phyloP scores from a whole-genome alignment of 2,329 filamentous ascomycete species.

The Xylariaceae sp. region DNA sequence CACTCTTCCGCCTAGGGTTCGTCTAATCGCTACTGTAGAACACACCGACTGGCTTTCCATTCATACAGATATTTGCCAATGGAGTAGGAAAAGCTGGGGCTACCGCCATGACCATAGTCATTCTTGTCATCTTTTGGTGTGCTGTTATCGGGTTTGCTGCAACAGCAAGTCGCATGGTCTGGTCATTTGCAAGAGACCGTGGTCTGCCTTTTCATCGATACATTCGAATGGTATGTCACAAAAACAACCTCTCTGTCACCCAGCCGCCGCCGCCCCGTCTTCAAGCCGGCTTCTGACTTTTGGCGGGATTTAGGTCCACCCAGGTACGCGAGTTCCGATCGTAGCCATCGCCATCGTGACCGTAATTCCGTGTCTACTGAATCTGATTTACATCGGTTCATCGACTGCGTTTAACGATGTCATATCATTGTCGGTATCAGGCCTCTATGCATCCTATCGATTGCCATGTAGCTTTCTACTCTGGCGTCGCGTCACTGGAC shows the following conservation, averaged over 20 bases:
- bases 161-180: conserved; percentile 15
- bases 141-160: conserved; percentile 16
- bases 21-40: conserved; percentile 13
- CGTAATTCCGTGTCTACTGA: conserved; percentile 7
- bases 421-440: conserved; percentile 11
- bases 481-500: conserved; percentile 12
- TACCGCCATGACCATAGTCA: conserved; percentile 16
- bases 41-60: conserved; percentile 17
- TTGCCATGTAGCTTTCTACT: conserved; percentile 11
- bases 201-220: conserved; percentile 14
- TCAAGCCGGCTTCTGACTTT: not conserved
- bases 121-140: conserved; percentile 15
- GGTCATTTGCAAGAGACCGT: conserved; percentile 20
- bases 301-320: conserved; percentile 3
- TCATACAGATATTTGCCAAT: conserved; percentile 17
- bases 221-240: conserved; percentile 14
- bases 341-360: conserved; percentile 8
- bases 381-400: conserved; percentile 11
- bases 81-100: conserved; percentile 14
- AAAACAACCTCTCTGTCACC: not conserved
- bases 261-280: too few relatives aligned
- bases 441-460: conserved; percentile 12
- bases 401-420: conserved; percentile 12
- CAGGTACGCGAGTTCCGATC: conserved; percentile 14
- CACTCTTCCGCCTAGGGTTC: not conserved